These are phyloP conservation scores for Fraxinus dipetala DNA, from an alignment of 305 asterid genomes.

Conservation along the genomic window DNA sequence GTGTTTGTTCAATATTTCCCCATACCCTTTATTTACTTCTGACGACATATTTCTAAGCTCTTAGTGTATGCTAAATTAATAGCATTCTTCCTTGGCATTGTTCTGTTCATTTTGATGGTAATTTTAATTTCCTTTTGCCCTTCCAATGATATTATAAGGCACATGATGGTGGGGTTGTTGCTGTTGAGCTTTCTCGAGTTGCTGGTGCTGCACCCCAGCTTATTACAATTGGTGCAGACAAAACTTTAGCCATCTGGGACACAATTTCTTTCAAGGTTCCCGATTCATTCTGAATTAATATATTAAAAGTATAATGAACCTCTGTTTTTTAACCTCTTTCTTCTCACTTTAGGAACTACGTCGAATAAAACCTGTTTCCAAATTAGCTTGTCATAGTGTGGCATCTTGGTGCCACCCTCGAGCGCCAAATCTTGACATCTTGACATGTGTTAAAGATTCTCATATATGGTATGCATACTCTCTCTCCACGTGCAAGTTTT, in stretches of 20 bases:
- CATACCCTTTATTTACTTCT: not conserved
- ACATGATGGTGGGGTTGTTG: conserved; percentile 94
- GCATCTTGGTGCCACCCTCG: conserved; percentile 99
- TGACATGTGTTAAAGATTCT: conserved; percentile 97
- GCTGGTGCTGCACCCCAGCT: conserved; percentile 86
- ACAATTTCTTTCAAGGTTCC: conserved; percentile 52
- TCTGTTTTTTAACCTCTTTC: conserved; percentile 7
- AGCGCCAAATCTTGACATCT: conserved; percentile 97
- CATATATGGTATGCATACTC: conserved; percentile 72
- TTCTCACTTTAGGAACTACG: conserved; percentile 54
- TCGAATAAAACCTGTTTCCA: conserved; percentile 92
- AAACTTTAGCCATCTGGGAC: conserved; percentile 61
- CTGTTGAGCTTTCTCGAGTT: conserved; percentile 88
- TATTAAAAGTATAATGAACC: not conserved
- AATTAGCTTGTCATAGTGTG: conserved; percentile 96
- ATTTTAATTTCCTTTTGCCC: not conserved
- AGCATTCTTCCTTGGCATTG: not conserved
- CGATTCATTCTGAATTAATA: not conserved
- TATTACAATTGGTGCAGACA: conserved; percentile 71
- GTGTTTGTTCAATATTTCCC: conserved; percentile 2
- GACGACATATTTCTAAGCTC: not conserved
- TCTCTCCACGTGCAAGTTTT: conserved; percentile 9
- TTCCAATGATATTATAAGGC: conserved; percentile 46
- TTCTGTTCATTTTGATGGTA: not conserved
- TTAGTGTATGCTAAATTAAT: not conserved